Evolutionary conservation across 2,329 filamentous ascomycete genomes (phyloP).

Genomic region (Xylaria hypoxylon): DNA sequence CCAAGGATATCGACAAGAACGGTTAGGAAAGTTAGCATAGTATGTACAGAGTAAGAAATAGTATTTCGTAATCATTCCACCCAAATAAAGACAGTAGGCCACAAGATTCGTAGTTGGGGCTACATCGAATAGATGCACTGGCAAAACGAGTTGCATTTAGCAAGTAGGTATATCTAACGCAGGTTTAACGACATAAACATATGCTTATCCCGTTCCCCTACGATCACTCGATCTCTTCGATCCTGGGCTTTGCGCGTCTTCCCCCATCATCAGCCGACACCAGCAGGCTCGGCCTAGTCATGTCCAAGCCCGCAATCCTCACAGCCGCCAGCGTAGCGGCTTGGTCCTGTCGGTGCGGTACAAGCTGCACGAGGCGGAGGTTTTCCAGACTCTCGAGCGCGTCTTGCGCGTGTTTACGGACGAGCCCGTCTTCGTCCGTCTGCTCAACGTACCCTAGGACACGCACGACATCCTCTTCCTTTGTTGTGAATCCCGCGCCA

Average conservation of each 20-base stretch:
- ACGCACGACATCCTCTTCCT: slow-evolving; percentile 70
- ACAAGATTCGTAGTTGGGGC: neutral
- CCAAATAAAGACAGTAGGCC: neutral
- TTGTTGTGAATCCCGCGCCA: slow-evolving; percentile 59
- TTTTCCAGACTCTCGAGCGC: slow-evolving; percentile 75
- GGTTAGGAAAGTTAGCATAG: neutral
- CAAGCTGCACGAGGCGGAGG: slow-evolving; percentile 66
- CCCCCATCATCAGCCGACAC: slow-evolving; percentile 34
- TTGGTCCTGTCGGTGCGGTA: slow-evolving; percentile 53
- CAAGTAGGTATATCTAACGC: neutral
- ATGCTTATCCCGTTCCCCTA: neutral
- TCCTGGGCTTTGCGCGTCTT: slow-evolving; percentile 43
- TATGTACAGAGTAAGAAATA: neutral
- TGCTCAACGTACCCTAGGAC: slow-evolving; percentile 72
- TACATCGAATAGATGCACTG: neutral
- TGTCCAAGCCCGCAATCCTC: slow-evolving; percentile 55
- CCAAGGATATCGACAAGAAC: slow-evolving; percentile 65
- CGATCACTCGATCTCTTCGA: slow-evolving; percentile 51
- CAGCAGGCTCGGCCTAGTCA: slow-evolving; percentile 45
- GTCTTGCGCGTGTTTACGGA: slow-evolving; percentile 73
- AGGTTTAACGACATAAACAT: neutral
- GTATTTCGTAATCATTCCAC: neutral
- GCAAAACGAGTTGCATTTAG: neutral
- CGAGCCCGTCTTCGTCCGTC: slow-evolving; percentile 76
- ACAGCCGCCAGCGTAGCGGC: slow-evolving; percentile 44